Base-by-base conservation (phyloP, 2,329 filamentous ascomycete genomes). In the Paraphoma chrysanthemicola region DNA sequence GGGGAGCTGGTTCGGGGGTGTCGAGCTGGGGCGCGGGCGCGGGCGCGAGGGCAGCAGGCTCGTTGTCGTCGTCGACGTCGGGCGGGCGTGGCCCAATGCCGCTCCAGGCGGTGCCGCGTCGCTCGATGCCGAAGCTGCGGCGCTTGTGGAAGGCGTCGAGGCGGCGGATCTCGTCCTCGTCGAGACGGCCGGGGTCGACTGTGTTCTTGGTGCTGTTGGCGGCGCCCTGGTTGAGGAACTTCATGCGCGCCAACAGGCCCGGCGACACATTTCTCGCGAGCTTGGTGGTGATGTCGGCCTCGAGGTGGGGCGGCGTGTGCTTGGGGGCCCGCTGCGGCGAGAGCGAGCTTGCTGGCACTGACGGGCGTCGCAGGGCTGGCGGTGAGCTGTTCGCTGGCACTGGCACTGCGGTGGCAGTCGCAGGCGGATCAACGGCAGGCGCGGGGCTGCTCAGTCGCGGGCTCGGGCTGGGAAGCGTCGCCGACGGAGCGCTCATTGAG, bases 101-200 rank as follows among this genome's bases (percentile, higher is more conserved):
- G 80, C 86, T 90, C 90, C 90, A 92, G 67, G 89, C 85, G 70
- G 87, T 86, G 72, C 89, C 89, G 69, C 88, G 84, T 71, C 88
- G 84, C 75, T 88, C 82, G 67, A 91, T 80, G 63, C 79, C 80
- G 62, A 80, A 80, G 62, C 79, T 81, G 70, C 81, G 69, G 57
- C 86, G 83, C 63, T 84, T 66, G 72, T 90, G 88, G 57, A 86
- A 85, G 64, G 86, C 81, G 78, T 93, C 89, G 67, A 92, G 84
- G 69, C 87, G 83, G 64, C 86, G 85, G 55, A 92, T 82, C 68
- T 91, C 88, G 63, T 88, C 82, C 75, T 91, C 87, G 67, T 89
- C 83, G 52, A 92, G 86, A 57, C 89, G 87, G 63, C 89, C 89
- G 68, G 91, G 82, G 72, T 73, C 42, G 23, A 53, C 44, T 28